Evolutionary conservation across 2,329 filamentous ascomycete species (phyloP).

Genomic region (Zelopaecilomyces penicillatus): DNA sequence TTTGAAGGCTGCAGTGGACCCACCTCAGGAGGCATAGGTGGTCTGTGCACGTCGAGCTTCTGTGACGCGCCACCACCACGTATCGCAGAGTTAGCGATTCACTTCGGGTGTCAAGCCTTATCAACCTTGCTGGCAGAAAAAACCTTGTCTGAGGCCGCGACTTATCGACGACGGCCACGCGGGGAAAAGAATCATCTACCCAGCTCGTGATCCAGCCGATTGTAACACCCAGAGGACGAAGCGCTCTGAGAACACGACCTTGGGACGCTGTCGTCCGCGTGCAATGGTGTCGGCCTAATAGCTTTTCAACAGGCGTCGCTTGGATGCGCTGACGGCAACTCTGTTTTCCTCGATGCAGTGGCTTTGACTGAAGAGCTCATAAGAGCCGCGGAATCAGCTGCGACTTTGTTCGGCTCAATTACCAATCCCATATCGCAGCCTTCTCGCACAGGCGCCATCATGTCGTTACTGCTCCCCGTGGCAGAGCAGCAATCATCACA

Average conservation of each 20-base stretch:
- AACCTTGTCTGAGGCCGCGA: too few relatives aligned
- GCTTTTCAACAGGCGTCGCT: conserved; percentile 3
- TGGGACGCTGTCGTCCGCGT: neutral
- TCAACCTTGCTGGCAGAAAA: too few relatives aligned
- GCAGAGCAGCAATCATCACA: conserved; percentile 2
- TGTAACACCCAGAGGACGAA: too few relatives aligned
- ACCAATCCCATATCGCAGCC: too few relatives aligned
- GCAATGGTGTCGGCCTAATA: conserved; percentile 8
- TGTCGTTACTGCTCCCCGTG: conserved; percentile 4
- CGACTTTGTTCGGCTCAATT: too few relatives aligned
- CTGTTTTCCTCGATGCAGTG: conserved; percentile 8
- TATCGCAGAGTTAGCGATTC: neutral
- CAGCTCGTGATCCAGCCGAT: too few relatives aligned
- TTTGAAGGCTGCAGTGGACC: neutral
- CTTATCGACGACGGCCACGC: too few relatives aligned
- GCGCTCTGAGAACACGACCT: too few relatives aligned
- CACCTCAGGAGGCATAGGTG: neutral
- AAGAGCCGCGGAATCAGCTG: conserved; percentile 1
- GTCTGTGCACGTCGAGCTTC: conserved; percentile 9
- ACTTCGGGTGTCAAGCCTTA: too few relatives aligned
- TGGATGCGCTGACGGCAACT: conserved; percentile 7
- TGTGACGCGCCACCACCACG: conserved; percentile 6
- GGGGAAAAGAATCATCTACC: too few relatives aligned
- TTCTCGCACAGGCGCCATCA: conserved; percentile 2
- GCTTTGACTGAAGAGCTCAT: conserved; percentile 5